Base-by-base conservation (phyloP, 1,284 basidiomycete species). In the Melanopsichium pennsylvanicum region DNA sequence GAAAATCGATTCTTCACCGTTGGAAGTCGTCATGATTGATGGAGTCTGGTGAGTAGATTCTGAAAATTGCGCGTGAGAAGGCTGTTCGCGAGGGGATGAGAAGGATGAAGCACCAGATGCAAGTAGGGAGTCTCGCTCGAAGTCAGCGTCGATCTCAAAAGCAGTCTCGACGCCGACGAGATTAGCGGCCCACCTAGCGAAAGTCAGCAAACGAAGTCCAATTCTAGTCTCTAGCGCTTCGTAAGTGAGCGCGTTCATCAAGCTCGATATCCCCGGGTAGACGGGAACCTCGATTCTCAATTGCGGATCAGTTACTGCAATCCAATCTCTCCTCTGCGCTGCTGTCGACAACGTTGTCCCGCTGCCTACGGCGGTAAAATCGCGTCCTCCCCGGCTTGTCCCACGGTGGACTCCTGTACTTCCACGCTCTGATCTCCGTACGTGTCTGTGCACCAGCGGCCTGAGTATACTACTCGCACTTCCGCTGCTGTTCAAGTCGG, bases 311-410 rank as follows among this genome's bases (percentile, higher is more conserved):
- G 67, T 64, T 12, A 70, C 56, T 4, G 67, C 67, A 23, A 70
- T 60, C 67, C 67, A 70, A 36, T 70, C 63, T n/a, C 56, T 51
- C 18, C 63, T 56, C 39, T 62, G 52, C 11, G 31, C 52, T 9
- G 46, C 46, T 7, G 42, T 38, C 22, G 43, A 16, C 15, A 46
- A 13, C 5, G 10, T 51, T n/a, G 21, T 11, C 13, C 40, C 26
- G 5, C n/a, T n/a, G n/a, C n/a, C n/a, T n/a, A n/a, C n/a, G n/a
- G n/a, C n/a, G n/a, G n/a, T n/a, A n/a, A n/a, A n/a, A n/a, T n/a
- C n/a, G n/a, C n/a, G n/a, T n/a, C n/a, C n/a, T n/a, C n/a, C n/a
- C n/a, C n/a, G n/a, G n/a, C n/a, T n/a, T n/a, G n/a, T n/a, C n/a
- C n/a, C n/a, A n/a, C n/a, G n/a, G n/a, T n/a, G n/a, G n/a, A n/a